These are phyloP conservation scores for Dalechampia spathulata DNA, from an alignment of 441 rosid species.

Conservation along the genomic window DNA sequence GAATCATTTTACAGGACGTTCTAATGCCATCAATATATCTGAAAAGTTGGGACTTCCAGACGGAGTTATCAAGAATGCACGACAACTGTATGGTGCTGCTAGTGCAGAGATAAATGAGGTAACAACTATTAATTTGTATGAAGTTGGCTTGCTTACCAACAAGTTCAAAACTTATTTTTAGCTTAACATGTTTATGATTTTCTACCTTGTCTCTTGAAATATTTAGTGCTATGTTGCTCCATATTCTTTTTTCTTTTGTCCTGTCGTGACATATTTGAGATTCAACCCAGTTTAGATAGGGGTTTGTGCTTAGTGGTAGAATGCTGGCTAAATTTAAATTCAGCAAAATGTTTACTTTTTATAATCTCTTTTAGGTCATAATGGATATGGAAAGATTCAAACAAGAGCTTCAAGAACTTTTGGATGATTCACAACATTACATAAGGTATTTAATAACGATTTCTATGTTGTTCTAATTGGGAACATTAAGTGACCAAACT, in stretches of 20 bases:
- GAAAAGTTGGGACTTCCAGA: constrained; percentile 70
- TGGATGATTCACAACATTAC: constrained; percentile 40
- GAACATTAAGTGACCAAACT: background rate
- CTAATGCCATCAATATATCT: constrained; percentile 84
- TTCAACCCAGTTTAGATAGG: background rate
- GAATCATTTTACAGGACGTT: constrained; percentile 50
- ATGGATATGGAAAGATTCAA: constrained; percentile 79
- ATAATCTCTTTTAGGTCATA: constrained; percentile 43
- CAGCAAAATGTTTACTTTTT: background rate
- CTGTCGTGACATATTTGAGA: background rate
- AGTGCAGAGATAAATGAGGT: constrained; percentile 89
- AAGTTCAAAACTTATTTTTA: background rate
- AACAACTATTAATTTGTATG: background rate
- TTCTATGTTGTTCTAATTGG: background rate
- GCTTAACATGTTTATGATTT: background rate
- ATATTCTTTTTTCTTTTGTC: background rate
- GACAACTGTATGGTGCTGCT: constrained; percentile 64
- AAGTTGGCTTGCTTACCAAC: background rate
- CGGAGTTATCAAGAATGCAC: constrained; percentile 42
- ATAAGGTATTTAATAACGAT: constrained; percentile 27
- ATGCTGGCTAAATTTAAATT: background rate
- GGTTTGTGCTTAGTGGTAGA: background rate
- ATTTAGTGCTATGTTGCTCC: background rate
- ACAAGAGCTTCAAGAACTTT: constrained; percentile 51
- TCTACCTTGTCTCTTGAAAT: background rate